A percentile compares a stretch with the other conserved stretches of the same genome.
Evolutionary conservation across 768 basidiomycete genomes (phyloP).

Genomic region (Coprinopsis cinerea): DNA sequence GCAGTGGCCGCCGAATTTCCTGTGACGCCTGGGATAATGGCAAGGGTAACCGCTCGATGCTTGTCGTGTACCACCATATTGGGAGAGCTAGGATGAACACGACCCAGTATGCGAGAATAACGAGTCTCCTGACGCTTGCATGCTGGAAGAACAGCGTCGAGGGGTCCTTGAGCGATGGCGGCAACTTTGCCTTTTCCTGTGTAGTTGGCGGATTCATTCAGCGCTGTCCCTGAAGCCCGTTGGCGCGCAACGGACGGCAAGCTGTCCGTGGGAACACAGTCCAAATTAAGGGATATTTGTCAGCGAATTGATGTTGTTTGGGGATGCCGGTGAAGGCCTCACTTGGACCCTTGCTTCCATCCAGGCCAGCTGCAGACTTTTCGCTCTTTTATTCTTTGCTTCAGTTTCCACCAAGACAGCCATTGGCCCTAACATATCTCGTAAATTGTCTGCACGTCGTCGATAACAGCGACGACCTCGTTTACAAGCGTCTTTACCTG

Average conservation of each 20-base stretch:
- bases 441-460: neutral
- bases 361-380: neutral
- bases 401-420: neutral
- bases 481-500: neutral
- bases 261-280: too few species aligned
- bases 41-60: constrained; percentile 75
- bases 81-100: constrained; percentile 76
- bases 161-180: neutral
- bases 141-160: constrained; percentile 39
- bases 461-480: neutral
- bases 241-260: too few species aligned
- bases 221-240: neutral
- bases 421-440: neutral
- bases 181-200: neutral
- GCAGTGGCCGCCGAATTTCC: constrained; percentile 39
- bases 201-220: neutral
- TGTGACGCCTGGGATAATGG: constrained; percentile 55
- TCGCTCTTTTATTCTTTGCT: neutral
- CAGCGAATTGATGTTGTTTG: constrained; percentile 1
- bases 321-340: neutral
- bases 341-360: neutral
- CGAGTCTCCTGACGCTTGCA: constrained; percentile 42
- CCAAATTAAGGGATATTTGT: neutral
- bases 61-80: constrained; percentile 91
- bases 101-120: constrained; percentile 74